Base-by-base conservation (phyloP, 2,329 filamentous ascomycete genomes). In the Diaporthe aspalathi region DNA sequence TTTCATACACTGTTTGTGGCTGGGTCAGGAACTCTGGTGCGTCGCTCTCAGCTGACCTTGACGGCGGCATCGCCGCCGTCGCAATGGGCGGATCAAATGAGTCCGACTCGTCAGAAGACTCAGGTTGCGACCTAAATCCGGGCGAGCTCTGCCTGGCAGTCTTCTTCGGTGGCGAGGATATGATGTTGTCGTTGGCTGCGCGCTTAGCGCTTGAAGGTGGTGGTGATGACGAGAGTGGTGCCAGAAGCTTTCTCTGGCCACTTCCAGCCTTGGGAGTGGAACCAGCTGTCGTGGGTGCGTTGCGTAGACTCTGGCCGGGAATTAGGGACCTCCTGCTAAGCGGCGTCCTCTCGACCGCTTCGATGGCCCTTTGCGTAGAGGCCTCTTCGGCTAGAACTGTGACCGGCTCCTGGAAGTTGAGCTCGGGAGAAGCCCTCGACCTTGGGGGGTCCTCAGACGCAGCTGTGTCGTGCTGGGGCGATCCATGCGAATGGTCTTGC, bases 11-110 rank as follows among this genome's bases (percentile, higher is more conserved):
- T 32, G 43, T 16, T 52, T 38, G 43, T 40, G 67, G 16, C 45
- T 68, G 67, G 20, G 53, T 60, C 56, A 47, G 9, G 45, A 52
- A 50, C 29, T 43, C 43, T 24, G 43, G 22, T 14, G 2, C 20
- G n/a, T 56, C 14, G 22, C n/a, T 29, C 24, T 27, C 40, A 6
- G n/a, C 40, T 27, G 53, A 20, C 22, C 45, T 29, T 20, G 43
- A 56, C 16, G 16, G 29, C 52, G 53, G 43, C 17, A 32, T 29
- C 5, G 32, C 53, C 24, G 35, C 32, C 29, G 38, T 32, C 22
- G 27, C 29, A 27, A 57, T 17, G 14, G 67, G 67, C 8, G 67
- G 67, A n/a, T 68, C 53, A 27, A 60, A 68, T 22, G 67, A 38
- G 11, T 60, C 43, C 22, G 43, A 49, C 24, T 68, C 67, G 14